Evolutionary conservation across 129 eudicot species (phyloP).

Genomic region (Chrysanthemum makinoi): DNA sequence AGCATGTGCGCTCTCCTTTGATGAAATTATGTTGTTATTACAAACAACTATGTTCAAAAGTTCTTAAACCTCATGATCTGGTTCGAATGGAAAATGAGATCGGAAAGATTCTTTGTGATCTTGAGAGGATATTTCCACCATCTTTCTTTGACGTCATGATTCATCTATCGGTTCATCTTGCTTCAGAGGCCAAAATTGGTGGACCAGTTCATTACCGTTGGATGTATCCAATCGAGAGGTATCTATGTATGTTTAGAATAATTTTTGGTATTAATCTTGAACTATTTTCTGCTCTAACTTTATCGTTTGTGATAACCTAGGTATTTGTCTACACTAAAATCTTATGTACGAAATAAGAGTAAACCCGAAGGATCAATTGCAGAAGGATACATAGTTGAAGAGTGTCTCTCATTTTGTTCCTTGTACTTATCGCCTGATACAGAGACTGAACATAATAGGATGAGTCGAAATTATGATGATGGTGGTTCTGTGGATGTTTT

Average conservation of each 20-base stretch:
- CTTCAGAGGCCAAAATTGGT: slow-evolving; percentile 9
- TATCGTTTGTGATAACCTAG: background rate
- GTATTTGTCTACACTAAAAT: slow-evolving; percentile 8
- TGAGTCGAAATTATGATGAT: background rate
- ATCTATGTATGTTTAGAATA: too few relatives aligned
- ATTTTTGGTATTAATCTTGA: background rate
- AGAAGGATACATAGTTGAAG: background rate
- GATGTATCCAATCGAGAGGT: slow-evolving; percentile 24
- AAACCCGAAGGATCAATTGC: slow-evolving; percentile 33
- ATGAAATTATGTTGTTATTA: slow-evolving; percentile 17
- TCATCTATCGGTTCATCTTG: slow-evolving; percentile 26
- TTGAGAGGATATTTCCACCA: slow-evolving; percentile 33
- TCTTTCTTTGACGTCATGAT: slow-evolving; percentile 34
- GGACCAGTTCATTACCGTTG: slow-evolving; percentile 14
- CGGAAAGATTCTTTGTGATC: slow-evolving; percentile 6
- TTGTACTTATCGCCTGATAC: background rate
- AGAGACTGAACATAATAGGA: background rate
- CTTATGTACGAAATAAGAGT: slow-evolving; percentile 25
- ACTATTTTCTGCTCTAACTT: background rate
- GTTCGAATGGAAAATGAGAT: slow-evolving; percentile 16
- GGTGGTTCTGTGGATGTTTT: background rate
- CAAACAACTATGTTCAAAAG: slow-evolving; percentile 23
- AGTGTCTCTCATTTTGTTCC: background rate
- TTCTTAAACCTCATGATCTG: slow-evolving; percentile 5
- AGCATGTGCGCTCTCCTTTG: slow-evolving; percentile 16